These are phyloP conservation scores for Stylonectria norvegica DNA, from an alignment of 2,329 filamentous ascomycete genomes.

Conservation along the genomic window DNA sequence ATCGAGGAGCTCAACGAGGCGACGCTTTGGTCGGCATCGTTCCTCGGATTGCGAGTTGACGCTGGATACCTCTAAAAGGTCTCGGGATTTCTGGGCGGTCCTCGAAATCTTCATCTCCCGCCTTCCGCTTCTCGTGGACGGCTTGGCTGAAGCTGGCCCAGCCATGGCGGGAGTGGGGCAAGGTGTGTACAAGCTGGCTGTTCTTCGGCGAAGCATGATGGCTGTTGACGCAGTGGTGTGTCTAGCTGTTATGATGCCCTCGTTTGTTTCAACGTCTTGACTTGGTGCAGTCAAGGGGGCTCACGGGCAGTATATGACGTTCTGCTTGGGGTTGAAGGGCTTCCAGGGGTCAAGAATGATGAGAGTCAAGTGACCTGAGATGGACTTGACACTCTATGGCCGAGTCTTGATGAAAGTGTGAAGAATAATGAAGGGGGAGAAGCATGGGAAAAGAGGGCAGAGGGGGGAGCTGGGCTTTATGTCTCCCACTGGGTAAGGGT, in stretches of 20 bases:
- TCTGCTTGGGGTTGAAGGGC: neutral
- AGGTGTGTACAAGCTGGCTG: neutral
- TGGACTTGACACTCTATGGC: neutral
- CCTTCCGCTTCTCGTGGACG: neutral
- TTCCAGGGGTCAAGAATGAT: neutral
- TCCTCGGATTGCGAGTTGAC: neutral
- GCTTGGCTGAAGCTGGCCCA: neutral
- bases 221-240: neutral
- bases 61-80: neutral
- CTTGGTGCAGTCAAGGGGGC: neutral
- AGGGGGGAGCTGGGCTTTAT: slow-evolving; percentile 7
- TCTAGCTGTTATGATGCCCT: no score
- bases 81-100: neutral
- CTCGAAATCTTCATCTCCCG: neutral
- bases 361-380: neutral
- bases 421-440: neutral
- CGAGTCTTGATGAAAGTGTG: neutral
- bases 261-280: neutral
- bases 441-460: slow-evolving; percentile 2
- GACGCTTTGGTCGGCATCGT: neutral
- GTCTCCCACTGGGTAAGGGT: neutral
- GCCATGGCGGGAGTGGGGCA: neutral
- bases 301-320: neutral
- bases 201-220: neutral
- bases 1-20: neutral